Base-by-base conservation (phyloP, 2,329 filamentous ascomycete genomes). In the Anthostomella pinea region DNA sequence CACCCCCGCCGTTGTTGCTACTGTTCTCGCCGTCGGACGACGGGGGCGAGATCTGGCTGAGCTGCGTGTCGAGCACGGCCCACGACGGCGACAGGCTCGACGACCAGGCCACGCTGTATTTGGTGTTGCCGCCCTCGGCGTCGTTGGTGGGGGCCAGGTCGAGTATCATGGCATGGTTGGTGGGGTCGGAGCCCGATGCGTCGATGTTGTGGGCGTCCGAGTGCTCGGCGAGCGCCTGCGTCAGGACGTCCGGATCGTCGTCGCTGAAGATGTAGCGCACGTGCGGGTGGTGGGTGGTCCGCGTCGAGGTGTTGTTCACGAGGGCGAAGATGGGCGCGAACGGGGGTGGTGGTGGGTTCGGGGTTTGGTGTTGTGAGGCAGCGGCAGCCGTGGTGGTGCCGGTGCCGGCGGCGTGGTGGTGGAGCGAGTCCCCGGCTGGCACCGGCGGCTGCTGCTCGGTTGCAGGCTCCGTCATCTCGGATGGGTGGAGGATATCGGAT, bases 261-360 rank as follows among this genome's bases (percentile, higher is more conserved):
- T 97, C 90, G 51, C 79, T 79, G 68, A 98, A 97, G 56, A 97
- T 77, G 67, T 97, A 97, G 66, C 91, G 88, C 2, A 95, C 81
- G 35, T 79, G 81, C 2, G 91, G 93, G 59, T 97, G 90, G 53
- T 87, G 75, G 44, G 87, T 85, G 29, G 86, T 78, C 52, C 79
- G 75, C 7, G 78, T 82, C n/a, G 79, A 75, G 8, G 75, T 66
- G 61, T 95, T 89, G 56, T 87, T 81, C 47, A 97, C 73, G 26
- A 96, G 71, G 1, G 87, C 85, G 69, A 95, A 96, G 68, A 95
- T 84, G 3, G 88, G 87, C 28, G 80, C 73, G 62, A 95, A 91
- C 3, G 67, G 60, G 4, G 67, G 67, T 15, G 46, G 42, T 25
- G 43, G 49, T 30, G 37, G 43, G 40, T 49, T 36, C 21, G 41